These are phyloP conservation scores for Biscogniauxia mediterranea DNA, from an alignment of 2,329 filamentous ascomycete genomes.

Conservation along the genomic window DNA sequence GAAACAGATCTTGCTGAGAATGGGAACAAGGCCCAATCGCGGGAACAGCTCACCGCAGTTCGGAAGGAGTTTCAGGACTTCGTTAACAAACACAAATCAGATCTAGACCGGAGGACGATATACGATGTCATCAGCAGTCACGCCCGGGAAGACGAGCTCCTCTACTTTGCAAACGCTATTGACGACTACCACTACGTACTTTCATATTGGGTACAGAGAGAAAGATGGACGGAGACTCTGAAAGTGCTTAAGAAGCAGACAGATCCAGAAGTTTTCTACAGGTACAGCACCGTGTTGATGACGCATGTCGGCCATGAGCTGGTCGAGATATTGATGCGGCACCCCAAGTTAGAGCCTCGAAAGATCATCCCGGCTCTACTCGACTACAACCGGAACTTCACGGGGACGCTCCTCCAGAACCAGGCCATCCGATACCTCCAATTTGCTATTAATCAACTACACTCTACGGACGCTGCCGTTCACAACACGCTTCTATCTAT, in stretches of 20 bases:
- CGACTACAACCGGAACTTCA: constrained; percentile 82
- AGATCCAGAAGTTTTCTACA: constrained; percentile 90
- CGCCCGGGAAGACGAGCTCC: constrained; percentile 85
- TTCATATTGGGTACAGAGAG: constrained; percentile 94
- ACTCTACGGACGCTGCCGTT: constrained; percentile 78
- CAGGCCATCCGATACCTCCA: constrained; percentile 93
- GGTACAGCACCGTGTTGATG: constrained; percentile 96
- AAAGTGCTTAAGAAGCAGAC: constrained; percentile 90
- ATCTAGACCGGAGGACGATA: constrained; percentile 86
- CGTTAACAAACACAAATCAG: constrained; percentile 76
- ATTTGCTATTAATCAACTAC: constrained; percentile 84
- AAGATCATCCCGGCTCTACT: constrained; percentile 90
- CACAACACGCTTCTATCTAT: constrained; percentile 98
- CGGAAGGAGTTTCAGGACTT: constrained; percentile 86
- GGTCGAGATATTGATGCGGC: constrained; percentile 94
- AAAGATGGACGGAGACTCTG: constrained; percentile 85
- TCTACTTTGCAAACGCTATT: constrained; percentile 85
- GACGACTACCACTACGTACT: constrained; percentile 94
- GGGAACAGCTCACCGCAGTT: constrained; percentile 67
- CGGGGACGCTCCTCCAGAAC: constrained; percentile 69
- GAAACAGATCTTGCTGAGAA: constrained; percentile 77
- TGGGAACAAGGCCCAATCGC: constrained; percentile 67
- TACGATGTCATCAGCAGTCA: constrained; percentile 97
- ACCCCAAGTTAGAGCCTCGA: constrained; percentile 78
- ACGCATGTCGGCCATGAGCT: constrained; percentile 79